Base-by-base conservation (phyloP, 805 yeast genomes). In the Grigorovia yakushimaensis region DNA sequence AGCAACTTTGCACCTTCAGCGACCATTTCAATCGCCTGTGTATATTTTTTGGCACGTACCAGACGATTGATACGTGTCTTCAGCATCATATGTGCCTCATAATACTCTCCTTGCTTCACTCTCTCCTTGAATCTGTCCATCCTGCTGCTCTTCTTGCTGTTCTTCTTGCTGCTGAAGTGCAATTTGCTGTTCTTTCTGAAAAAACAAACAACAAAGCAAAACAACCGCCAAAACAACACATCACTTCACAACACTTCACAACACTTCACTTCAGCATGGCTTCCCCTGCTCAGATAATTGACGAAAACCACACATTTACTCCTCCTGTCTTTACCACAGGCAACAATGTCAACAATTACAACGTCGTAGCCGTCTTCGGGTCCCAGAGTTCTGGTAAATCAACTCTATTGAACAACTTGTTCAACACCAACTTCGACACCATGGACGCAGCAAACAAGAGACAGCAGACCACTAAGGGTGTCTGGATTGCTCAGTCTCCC, bases 331-430 rank as follows among this genome's bases (percentile, higher is more conserved):
- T 44, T 57, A 43, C 50, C 51, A 2, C 57, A 38, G 56, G 51
- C 41, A 71, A 71, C 40, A 71, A 74, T 13, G 95, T 89, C 0
- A 69, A 83, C 47, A 73, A 82, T 55, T 89, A 91, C 69, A 96
- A 93, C 64, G 80, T 93, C 18, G 86, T 93, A 3, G 82, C 98
- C 0, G 98, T 93, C 37, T 93, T 93, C 71, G 98, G 98, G 5
- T 88, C 96, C 1, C 98, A 93, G 62, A 84, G 95, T 3, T 88
- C 97, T 4, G 98, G 98, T 46, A 93, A 93, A 66, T 88, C 96
- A 1, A 93, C 98, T 0, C 73, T 93, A 49, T 73, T 93, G 57
- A 93, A 93, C 67, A 78, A 79, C 41, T 67, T 93, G 48, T 93
- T 93, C 69, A 84, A 84, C 52, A 93, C 98, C 9, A 67, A 74